Evolutionary conservation across 1,284 basidiomycete genomes (phyloP), one percentile per base, ranked within the genome.

Genomic region (Microbotryum scabiosae): DNA sequence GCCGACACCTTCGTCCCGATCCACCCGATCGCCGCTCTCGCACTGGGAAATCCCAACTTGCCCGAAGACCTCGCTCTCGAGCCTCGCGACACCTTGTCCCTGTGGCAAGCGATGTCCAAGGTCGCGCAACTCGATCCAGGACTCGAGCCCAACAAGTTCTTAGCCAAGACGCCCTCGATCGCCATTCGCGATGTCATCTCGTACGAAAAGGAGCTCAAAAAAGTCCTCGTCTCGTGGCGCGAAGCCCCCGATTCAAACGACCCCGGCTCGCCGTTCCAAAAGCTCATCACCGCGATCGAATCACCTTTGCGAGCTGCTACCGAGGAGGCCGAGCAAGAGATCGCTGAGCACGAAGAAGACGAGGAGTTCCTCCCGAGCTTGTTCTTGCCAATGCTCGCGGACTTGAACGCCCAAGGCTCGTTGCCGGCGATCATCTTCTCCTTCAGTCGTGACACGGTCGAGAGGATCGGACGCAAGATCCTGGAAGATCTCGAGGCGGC

Each of bases 361-460:
- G 59, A 63, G 46, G 65, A 68, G 48, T 59, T 62, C 54, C 68
- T 68, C 49, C 57, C 62, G 50, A 61, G 59, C 54, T 60, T 68
- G 51, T 68, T 68, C 71, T 85, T 59, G 74, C 84, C 44, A 60
- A 73, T 86, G 1, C 73, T 84, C 2, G 77, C 80, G 6, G 84
- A 85, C 67, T 76, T 62, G 32, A 49, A 63, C 41, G 57, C 66
- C 20, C 51, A 50, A 52, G 51, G 57, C 51, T 50, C 67, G 5
- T 59, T 85, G 81, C 84, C 84, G 3, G 85, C 84, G 0, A 79
- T 86, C 8, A 70, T 86, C 23, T 86, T 86, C 76, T 79, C 78
- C 61, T 85, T 86, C 67, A 82, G 85, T 65, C 79, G 84, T 26
- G 74, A 76, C 18, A 75, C 77, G 53, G 85, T 84, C 69, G 84